phyloP scores from a whole-genome alignment of 108 stramenopile genomes.

The Cylindrotheca fusiformis region DNA sequence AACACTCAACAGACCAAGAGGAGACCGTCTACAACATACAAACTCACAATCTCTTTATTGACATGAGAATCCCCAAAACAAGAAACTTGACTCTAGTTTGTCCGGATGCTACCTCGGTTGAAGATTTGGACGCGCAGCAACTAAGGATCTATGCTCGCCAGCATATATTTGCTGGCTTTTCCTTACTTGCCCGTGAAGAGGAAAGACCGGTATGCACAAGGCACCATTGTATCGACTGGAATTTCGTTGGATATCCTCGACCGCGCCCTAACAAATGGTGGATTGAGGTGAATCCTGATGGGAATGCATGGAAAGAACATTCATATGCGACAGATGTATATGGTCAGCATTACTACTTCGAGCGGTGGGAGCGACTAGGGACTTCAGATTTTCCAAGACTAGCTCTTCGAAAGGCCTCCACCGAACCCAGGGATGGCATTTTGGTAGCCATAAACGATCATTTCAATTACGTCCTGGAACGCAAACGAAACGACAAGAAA shows the following conservation, averaged over 20 bases:
- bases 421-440: constrained; percentile 42
- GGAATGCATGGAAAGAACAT: constrained; percentile 72
- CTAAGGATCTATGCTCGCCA: constrained; percentile 79
- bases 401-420: constrained; percentile 44
- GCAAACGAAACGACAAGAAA: constrained; percentile 32
- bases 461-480: constrained; percentile 68
- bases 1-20: constrained; percentile 71
- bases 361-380: constrained; percentile 79
- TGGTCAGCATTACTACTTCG: constrained; percentile 83
- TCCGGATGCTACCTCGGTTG: constrained; percentile 20
- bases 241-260: constrained; percentile 68
- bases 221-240: constrained; percentile 92
- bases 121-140: constrained; percentile 46
- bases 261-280: constrained; percentile 90
- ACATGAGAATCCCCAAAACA: constrained; percentile 76
- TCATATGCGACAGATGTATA: constrained; percentile 73
- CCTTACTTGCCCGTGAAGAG: constrained; percentile 24
- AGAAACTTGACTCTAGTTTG: constrained; percentile 11
- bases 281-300: constrained; percentile 48
- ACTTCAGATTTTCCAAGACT: constrained; percentile 30
- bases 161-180: constrained; percentile 88
- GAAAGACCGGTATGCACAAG: constrained; percentile 53
- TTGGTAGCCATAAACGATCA: constrained; percentile 73
- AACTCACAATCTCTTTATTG: constrained; percentile 80
- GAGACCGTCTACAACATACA: constrained; percentile 83